A percentile compares a stretch with the other conserved stretches of the same genome.
Evolutionary conservation across 2,329 filamentous ascomycete genomes (phyloP).

Genomic region (Lecanosticta acicola): DNA sequence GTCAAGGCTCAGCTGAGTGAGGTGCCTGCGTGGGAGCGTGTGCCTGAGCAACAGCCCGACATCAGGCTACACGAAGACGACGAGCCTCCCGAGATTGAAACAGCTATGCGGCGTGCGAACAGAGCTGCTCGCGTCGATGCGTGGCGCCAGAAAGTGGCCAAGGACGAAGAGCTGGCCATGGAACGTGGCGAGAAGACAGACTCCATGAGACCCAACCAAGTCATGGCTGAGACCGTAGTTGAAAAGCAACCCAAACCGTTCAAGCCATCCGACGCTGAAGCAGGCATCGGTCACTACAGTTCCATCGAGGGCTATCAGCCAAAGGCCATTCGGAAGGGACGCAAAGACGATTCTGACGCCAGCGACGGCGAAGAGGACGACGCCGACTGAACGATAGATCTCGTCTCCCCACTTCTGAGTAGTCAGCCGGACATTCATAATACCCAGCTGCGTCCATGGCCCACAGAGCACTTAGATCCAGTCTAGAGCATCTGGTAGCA

Average conservation of each 20-base stretch:
- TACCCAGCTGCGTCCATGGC: too few species aligned
- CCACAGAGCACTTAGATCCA: too few species aligned
- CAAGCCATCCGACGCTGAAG: slow-evolving; percentile 9
- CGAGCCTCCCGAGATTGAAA: slow-evolving; percentile 14
- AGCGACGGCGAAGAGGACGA: slow-evolving; percentile 11
- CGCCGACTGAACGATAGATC: not conserved
- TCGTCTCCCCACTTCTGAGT: too few species aligned
- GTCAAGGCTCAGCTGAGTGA: slow-evolving; percentile 83
- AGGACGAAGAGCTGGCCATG: slow-evolving; percentile 36
- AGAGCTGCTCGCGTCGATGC: slow-evolving; percentile 25
- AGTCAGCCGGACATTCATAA: too few species aligned
- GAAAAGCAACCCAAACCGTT: slow-evolving; percentile 27
- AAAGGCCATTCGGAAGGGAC: slow-evolving; percentile 10
- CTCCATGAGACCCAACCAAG: slow-evolving; percentile 27
- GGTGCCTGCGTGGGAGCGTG: slow-evolving; percentile 76
- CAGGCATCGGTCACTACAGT: slow-evolving; percentile 7
- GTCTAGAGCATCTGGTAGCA: too few species aligned
- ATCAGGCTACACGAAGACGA: slow-evolving; percentile 38
- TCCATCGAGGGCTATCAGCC: slow-evolving; percentile 31
- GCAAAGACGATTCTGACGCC: slow-evolving; percentile 3
- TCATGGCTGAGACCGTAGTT: slow-evolving; percentile 30
- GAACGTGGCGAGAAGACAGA: slow-evolving; percentile 40
- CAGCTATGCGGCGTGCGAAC: slow-evolving; percentile 27
- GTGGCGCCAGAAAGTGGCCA: slow-evolving; percentile 27
- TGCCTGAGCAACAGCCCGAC: slow-evolving; percentile 38